A percentile compares a stretch with the other conserved stretches of the same genome.
Conservation (phyloP, 208 protist genomes). For the Phytomonas sp. region DNA sequence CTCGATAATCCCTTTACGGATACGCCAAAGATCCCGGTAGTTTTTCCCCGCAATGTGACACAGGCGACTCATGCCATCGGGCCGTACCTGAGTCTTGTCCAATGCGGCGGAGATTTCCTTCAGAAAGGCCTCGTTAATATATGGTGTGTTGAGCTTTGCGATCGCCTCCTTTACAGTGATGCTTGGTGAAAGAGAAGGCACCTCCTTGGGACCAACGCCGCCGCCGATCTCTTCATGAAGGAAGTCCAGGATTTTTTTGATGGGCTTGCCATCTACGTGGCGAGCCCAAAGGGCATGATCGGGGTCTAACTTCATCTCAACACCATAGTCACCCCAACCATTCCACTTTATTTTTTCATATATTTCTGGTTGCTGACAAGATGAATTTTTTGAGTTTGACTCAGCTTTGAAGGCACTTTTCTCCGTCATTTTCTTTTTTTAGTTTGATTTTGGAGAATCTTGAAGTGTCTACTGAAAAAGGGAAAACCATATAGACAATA, state of each 20-base stretch:
- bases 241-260: constrained; percentile 75
- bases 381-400: background rate
- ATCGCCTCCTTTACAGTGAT: constrained; percentile 68
- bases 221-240: constrained; percentile 68
- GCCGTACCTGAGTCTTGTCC: constrained; percentile 50
- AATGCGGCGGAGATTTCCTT: constrained; percentile 43
- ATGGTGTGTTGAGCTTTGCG: constrained; percentile 44
- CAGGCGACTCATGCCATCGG: constrained; percentile 70
- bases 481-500: background rate
- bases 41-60: constrained; percentile 89
- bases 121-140: constrained; percentile 76
- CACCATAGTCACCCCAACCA: constrained; percentile 67
- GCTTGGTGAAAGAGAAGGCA: constrained; percentile 49
- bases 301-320: constrained; percentile 61
- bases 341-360: constrained; percentile 89
- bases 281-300: constrained; percentile 40
- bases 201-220: constrained; percentile 26
- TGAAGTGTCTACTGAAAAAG: background rate
- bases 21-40: constrained; percentile 88
- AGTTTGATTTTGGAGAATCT: background rate
- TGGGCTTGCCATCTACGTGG: constrained; percentile 69
- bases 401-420: constrained; percentile 8
- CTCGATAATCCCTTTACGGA: constrained; percentile 82
- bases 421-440: constrained; percentile 12
- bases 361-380: constrained; percentile 22